Conservation (phyloP, 306 rosid genomes). For the Pterocarpus macrocarpus region DNA sequence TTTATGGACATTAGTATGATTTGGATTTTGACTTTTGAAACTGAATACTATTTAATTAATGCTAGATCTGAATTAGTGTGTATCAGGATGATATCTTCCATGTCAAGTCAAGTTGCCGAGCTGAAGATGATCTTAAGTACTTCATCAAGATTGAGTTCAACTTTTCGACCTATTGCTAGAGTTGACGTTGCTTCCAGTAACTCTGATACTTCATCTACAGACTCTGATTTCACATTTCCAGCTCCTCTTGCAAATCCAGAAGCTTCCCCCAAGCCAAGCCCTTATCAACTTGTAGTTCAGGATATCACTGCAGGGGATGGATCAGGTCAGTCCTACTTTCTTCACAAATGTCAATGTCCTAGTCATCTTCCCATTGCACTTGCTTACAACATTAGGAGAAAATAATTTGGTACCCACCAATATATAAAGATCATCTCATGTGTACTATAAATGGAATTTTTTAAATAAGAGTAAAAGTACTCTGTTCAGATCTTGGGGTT, state of each 20-base stretch:
- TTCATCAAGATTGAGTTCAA: conserved; percentile 73
- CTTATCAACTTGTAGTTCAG: conserved; percentile 68
- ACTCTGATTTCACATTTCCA: conserved; percentile 82
- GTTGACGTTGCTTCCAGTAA: conserved; percentile 75
- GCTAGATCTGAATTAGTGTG: conserved; percentile 79
- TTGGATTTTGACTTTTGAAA: conserved; percentile 45
- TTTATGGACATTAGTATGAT: conserved; percentile 33
- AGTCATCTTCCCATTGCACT: conserved; percentile 29
- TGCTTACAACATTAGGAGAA: conserved; percentile 16
- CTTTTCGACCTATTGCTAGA: conserved; percentile 67
- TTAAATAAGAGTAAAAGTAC: conserved; percentile 14
- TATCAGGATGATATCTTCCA: conserved; percentile 93
- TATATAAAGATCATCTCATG: conserved; percentile 14
- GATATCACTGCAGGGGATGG: conserved; percentile 75
- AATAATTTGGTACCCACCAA: too few species aligned
- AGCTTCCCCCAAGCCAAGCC: conserved; percentile 48
- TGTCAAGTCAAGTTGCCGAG: conserved; percentile 89
- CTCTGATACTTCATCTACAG: conserved; percentile 81
- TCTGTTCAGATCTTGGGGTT: conserved; percentile 13
- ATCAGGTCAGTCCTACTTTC: conserved; percentile 73
- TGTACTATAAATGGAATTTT: conserved; percentile 27
- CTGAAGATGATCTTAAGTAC: conserved; percentile 75
- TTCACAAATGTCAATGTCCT: conserved; percentile 37
- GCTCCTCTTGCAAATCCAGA: conserved; percentile 61
- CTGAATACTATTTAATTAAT: conserved; percentile 67